Conservation (phyloP, 2,329 filamentous ascomycete species). For the Beauveria sp. region DNA sequence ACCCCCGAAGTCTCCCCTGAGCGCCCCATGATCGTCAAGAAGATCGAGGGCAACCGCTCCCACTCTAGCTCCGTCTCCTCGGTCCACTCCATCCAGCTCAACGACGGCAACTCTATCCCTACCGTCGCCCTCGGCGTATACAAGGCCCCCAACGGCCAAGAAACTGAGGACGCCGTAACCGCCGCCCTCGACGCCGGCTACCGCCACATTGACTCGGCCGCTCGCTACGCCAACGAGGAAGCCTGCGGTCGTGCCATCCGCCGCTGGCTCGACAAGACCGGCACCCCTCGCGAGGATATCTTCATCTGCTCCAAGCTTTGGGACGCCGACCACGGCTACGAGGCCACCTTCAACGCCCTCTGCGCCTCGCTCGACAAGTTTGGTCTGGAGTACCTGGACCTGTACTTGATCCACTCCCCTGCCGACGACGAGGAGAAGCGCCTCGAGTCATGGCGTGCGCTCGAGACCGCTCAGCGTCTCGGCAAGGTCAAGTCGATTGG, state of each 20-base stretch:
- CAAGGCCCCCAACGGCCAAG: constrained; percentile 40
- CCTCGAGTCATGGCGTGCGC: constrained; percentile 65
- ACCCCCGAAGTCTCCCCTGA: constrained; percentile 26
- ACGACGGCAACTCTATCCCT: constrained; percentile 64
- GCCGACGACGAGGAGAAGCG: constrained; percentile 62
- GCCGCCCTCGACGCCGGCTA: constrained; percentile 52
- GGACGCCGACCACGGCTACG: constrained; percentile 38
- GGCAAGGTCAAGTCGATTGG: constrained; percentile 64
- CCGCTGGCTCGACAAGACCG: constrained; percentile 56
- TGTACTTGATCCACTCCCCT: constrained; percentile 58
- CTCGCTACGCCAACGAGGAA: constrained; percentile 56
- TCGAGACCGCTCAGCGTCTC: constrained; percentile 56
- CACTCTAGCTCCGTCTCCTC: constrained; percentile 20
- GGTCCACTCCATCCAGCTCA: constrained; percentile 48
- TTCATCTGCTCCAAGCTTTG: constrained; percentile 64
- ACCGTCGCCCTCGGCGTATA: constrained; percentile 40
- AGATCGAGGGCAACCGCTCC: constrained; percentile 18
- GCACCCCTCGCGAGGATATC: constrained; percentile 57
- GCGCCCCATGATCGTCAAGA: constrained; percentile 23
- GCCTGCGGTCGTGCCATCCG: constrained; percentile 66
- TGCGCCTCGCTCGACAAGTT: constrained; percentile 61
- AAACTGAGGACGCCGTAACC: constrained; percentile 53
- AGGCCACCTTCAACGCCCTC: constrained; percentile 48
- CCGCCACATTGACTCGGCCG: constrained; percentile 47
- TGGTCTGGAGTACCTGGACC: constrained; percentile 62